A percentile compares a stretch with the other conserved stretches of the same genome.
These are phyloP conservation scores for Aspergillus fijiensis DNA, from an alignment of 2,329 filamentous ascomycete species.

Conservation along the genomic window DNA sequence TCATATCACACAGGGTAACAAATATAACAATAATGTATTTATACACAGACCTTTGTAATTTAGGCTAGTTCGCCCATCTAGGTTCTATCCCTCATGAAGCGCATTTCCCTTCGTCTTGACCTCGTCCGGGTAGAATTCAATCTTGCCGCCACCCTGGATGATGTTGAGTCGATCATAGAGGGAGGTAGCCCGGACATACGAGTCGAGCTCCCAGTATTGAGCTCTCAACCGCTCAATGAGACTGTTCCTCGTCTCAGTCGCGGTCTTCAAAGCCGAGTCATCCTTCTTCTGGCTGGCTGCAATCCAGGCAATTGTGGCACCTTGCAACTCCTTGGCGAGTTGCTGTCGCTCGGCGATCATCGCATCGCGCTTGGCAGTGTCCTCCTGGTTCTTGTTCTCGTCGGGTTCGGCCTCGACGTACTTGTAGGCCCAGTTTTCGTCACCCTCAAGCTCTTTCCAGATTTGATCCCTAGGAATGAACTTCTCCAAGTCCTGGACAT, in stretches of 20 bases:
- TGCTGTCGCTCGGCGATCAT: conserved; percentile 63
- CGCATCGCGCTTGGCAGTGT: conserved; percentile 61
- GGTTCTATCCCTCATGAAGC: background rate
- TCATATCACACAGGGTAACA: background rate
- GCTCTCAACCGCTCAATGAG: conserved; percentile 64
- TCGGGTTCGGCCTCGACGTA: conserved; percentile 73
- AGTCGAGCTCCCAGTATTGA: conserved; percentile 89
- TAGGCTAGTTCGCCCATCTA: background rate
- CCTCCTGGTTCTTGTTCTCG: conserved; percentile 75
- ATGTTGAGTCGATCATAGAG: conserved; percentile 80
- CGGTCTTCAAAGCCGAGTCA: conserved; percentile 46
- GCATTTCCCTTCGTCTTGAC: conserved; percentile 18
- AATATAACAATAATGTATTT: background rate
- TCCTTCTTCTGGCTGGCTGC: conserved; percentile 47
- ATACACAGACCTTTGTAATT: background rate
- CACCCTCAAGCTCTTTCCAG: conserved; percentile 79
- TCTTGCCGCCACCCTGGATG: conserved; percentile 63
- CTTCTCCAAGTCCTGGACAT: conserved; percentile 70
- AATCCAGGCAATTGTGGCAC: conserved; percentile 74
- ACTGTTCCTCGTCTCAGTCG: conserved; percentile 59
- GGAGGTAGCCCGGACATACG: conserved; percentile 78
- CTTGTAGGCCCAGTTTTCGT: conserved; percentile 78
- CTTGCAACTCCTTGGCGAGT: conserved; percentile 73
- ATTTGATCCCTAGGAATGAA: conserved; percentile 73
- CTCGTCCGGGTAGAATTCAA: conserved; percentile 65